A percentile compares a stretch with the other conserved stretches of the same genome.
phyloP scores from a whole-genome alignment of 306 rosid genomes.

The Astragalus glycyphyllos region DNA sequence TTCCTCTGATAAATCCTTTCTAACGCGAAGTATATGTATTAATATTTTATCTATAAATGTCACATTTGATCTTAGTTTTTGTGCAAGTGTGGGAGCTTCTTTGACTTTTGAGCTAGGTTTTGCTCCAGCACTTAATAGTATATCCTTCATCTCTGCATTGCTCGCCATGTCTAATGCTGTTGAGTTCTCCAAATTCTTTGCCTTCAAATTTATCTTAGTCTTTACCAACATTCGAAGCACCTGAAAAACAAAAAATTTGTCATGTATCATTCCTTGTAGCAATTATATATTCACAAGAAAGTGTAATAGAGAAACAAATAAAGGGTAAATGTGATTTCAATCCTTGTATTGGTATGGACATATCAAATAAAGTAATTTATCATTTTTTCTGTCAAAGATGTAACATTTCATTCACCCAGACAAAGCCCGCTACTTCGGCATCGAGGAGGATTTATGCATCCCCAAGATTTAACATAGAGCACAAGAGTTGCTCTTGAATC shows the following conservation, averaged over 20 bases:
- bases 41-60: background rate
- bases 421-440: too few relatives aligned
- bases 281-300: background rate
- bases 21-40: background rate
- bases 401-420: too few relatives aligned
- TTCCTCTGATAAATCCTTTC: constrained; percentile 12
- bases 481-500: too few relatives aligned
- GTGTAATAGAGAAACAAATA: background rate
- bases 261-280: background rate
- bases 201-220: constrained; percentile 31
- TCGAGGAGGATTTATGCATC: too few relatives aligned
- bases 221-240: constrained; percentile 24
- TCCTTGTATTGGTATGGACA: background rate
- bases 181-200: constrained; percentile 16
- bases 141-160: background rate
- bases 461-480: too few relatives aligned
- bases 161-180: constrained; percentile 46
- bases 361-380: too few relatives aligned
- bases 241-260: constrained; percentile 8
- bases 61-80: background rate
- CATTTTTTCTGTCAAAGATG: too few relatives aligned
- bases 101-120: background rate
- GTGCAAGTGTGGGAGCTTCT: background rate
- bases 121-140: constrained; percentile 24
- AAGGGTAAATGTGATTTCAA: background rate